Conservation (phyloP, 1,284 basidiomycete species). For the Marasmius oreades region DNA sequence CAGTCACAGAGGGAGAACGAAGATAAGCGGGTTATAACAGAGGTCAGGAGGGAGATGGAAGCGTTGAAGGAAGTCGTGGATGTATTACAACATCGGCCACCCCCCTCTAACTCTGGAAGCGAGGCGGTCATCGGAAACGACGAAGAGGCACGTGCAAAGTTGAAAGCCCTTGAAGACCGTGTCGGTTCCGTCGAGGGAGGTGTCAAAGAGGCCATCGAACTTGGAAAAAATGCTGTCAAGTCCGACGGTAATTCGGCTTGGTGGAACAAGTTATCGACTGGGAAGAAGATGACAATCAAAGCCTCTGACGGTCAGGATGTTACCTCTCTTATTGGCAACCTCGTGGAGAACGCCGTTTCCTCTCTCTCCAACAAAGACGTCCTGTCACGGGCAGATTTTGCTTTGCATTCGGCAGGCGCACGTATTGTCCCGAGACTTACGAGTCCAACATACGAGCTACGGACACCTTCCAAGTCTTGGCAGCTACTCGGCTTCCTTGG, state of each 20-base stretch:
- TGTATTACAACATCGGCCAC: constrained; percentile 39
- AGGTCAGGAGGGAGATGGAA: constrained; percentile 54
- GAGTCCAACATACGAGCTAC: constrained; percentile 69
- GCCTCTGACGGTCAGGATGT: constrained; percentile 75
- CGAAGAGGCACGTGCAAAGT: constrained; percentile 53
- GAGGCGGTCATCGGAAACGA: constrained; percentile 30
- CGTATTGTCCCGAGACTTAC: constrained; percentile 81
- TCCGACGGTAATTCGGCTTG: constrained; percentile 42
- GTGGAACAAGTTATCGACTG: constrained; percentile 55
- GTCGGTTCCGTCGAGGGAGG: constrained; percentile 64
- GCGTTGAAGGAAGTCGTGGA: constrained; percentile 32
- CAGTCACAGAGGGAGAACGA: constrained; percentile 31
- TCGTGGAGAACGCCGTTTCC: constrained; percentile 69
- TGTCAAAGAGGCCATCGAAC: constrained; percentile 67
- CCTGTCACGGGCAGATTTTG: constrained; percentile 82
- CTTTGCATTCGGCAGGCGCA: constrained; percentile 81
- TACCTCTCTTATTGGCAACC: constrained; percentile 61
- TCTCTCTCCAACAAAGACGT: constrained; percentile 67
- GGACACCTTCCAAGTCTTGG: constrained; percentile 39
- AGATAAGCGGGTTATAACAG: constrained; percentile 43
- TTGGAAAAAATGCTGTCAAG: constrained; percentile 48
- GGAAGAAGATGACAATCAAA: constrained; percentile 62
- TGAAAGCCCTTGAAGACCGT: constrained; percentile 58
- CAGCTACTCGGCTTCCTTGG: constrained; percentile 46
- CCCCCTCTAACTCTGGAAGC: constrained; percentile 29